Evolutionary conservation across 495 filamentous ascomycete species (phyloP).

Genomic region (Annulohypoxylon maeteangense): DNA sequence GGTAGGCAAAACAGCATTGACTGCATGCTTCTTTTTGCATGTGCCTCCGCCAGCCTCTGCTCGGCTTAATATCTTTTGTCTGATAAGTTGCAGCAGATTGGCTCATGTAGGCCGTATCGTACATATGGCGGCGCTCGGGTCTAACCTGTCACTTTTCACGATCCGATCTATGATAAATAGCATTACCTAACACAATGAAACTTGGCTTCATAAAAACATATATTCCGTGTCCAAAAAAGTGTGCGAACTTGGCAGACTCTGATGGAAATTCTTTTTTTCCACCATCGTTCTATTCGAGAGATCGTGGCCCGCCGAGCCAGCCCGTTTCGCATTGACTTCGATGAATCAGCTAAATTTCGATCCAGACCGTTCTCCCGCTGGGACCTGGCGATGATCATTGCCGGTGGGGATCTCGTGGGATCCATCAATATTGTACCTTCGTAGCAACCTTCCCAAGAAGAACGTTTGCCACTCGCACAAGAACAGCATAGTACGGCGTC

Average conservation of each 20-base stretch:
- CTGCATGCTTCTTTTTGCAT: slow-evolving; percentile 11
- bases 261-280: neutral
- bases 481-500: slow-evolving; percentile 20
- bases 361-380: slow-evolving; percentile 40
- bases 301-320: slow-evolving; percentile 20
- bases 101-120: slow-evolving; percentile 6
- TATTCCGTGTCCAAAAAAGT: slow-evolving; percentile 4
- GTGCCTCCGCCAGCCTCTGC: slow-evolving; percentile 16
- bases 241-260: slow-evolving; percentile 4
- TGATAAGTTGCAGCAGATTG: slow-evolving; percentile 28
- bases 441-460: neutral
- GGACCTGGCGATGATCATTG: slow-evolving; percentile 38
- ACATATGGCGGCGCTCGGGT: neutral
- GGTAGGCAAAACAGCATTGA: neutral
- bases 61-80: slow-evolving; percentile 19
- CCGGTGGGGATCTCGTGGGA: slow-evolving; percentile 14
- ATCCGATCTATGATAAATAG: slow-evolving; percentile 11
- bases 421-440: slow-evolving; percentile 6
- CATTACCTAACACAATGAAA: slow-evolving; percentile 10
- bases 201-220: neutral
- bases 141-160: slow-evolving; percentile 4
- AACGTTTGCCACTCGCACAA: slow-evolving; percentile 35
- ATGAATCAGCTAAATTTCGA: slow-evolving; percentile 42
- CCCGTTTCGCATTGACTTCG: slow-evolving; percentile 15
- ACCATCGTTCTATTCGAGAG: neutral